These are phyloP conservation scores for Phytophthora syringae DNA, from an alignment of 352 stramenopile species.

Conservation along the genomic window DNA sequence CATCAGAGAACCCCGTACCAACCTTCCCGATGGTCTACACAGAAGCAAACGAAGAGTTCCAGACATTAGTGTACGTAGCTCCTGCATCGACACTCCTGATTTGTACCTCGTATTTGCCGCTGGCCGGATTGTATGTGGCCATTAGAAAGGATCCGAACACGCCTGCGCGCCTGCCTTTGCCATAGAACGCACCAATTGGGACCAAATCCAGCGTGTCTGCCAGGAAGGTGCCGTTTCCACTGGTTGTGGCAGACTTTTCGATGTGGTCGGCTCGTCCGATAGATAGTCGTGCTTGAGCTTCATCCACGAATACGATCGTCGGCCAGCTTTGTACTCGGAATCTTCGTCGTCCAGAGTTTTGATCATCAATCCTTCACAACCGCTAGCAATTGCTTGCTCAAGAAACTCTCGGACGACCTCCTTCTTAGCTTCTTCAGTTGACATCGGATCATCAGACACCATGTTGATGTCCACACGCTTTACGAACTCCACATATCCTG, in stretches of 20 bases:
- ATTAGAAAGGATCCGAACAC: conserved; percentile 98
- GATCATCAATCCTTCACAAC: conserved; percentile 85
- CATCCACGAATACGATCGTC: conserved; percentile 84
- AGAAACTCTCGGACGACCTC: conserved; percentile 48
- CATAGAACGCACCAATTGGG: conserved; percentile 97
- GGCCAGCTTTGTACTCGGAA: conserved; percentile 68
- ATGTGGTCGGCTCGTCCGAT: conserved; percentile 22
- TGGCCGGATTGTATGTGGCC: conserved; percentile 95
- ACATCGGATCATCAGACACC: not conserved
- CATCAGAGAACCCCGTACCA: conserved; percentile 98
- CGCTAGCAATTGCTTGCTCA: conserved; percentile 53
- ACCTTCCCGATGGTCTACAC: conserved; percentile 88
- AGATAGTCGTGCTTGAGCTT: conserved; percentile 89
- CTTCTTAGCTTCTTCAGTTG: conserved; percentile 9
- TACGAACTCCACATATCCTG: conserved; percentile 71
- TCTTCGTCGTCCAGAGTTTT: conserved; percentile 62
- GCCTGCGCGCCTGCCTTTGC: conserved; percentile 94
- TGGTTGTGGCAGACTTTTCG: conserved; percentile 1
- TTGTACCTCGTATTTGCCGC: conserved; percentile 94
- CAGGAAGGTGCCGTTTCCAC: conserved; percentile 63
- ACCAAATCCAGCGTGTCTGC: conserved; percentile 97
- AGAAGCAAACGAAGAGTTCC: conserved; percentile 3
- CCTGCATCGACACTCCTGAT: not conserved
- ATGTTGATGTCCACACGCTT: conserved; percentile 56
- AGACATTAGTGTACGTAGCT: conserved; percentile 5